These are phyloP conservation scores for Paramyrothecium roridum DNA, from an alignment of 2,329 filamentous ascomycete species.

Conservation along the genomic window DNA sequence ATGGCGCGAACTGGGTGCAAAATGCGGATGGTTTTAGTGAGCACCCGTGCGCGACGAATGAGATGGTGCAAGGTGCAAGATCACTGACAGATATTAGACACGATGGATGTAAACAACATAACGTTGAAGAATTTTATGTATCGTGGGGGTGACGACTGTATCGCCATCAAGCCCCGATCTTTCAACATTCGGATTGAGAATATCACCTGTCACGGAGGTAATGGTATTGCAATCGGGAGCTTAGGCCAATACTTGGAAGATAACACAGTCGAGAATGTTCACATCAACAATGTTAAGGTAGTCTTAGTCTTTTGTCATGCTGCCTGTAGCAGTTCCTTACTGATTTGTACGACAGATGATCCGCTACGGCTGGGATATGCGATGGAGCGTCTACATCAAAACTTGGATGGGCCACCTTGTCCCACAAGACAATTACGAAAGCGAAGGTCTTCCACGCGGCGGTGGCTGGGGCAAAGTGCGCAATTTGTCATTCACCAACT, in stretches of 20 bases:
- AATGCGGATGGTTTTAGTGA: background rate
- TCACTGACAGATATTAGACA: background rate
- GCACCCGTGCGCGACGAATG: background rate
- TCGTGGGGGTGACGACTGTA: background rate
- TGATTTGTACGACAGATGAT: background rate
- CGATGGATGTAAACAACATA: background rate
- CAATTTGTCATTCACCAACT: background rate
- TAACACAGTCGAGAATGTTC: background rate
- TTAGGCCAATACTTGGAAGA: background rate
- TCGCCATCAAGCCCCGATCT: background rate
- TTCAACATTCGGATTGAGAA: background rate
- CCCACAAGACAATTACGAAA: background rate
- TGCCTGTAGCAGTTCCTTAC: background rate
- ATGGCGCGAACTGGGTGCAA: background rate
- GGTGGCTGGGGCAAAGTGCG: background rate
- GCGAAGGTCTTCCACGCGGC: background rate
- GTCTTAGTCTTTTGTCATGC: no score
- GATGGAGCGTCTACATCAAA: background rate
- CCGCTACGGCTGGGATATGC: background rate
- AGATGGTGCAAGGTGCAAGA: no score
- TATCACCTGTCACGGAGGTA: background rate
- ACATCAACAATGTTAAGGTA: background rate
- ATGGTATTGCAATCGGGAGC: background rate
- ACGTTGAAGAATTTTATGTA: background rate
- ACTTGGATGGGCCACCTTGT: background rate